Evolutionary conservation across 139 green algal species (phyloP).

Genomic region (Nannochloris sp.): DNA sequence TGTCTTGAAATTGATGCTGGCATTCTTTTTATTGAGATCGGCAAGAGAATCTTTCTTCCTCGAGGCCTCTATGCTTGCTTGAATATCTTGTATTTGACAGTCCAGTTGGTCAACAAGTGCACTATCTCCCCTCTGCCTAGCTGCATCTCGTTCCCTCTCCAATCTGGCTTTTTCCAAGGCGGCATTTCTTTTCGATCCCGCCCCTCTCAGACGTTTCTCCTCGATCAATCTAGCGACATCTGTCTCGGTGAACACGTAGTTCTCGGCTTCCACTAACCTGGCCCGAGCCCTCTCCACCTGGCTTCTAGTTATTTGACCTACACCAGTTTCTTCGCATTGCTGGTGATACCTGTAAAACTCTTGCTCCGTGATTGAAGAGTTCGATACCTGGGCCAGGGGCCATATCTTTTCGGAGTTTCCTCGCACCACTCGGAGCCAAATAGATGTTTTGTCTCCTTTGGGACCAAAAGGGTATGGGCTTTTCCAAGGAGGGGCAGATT

Average conservation of each 20-base stretch:
- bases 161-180: slow-evolving; percentile 38
- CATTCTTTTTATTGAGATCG: slow-evolving; percentile 38
- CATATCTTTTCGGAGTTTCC: slow-evolving; percentile 21
- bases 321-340: slow-evolving; percentile 11
- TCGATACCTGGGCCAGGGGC: slow-evolving; percentile 40
- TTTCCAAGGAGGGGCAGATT: slow-evolving; percentile 20
- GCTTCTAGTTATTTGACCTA: slow-evolving; percentile 14
- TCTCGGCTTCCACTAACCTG: slow-evolving; percentile 27
- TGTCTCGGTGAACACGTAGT: slow-evolving; percentile 41
- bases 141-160: slow-evolving; percentile 16
- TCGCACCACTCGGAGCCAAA: slow-evolving; percentile 33
- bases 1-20: slow-evolving; percentile 32
- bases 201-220: slow-evolving; percentile 29
- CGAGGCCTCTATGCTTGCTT: slow-evolving; percentile 7
- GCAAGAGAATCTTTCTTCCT: slow-evolving; percentile 18
- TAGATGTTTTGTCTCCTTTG: slow-evolving; percentile 13
- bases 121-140: slow-evolving; percentile 14
- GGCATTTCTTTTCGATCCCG: slow-evolving; percentile 14
- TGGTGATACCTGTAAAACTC: slow-evolving; percentile 31
- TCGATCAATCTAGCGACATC: slow-evolving; percentile 41
- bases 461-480: slow-evolving; percentile 22
- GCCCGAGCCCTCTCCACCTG: slow-evolving; percentile 6
- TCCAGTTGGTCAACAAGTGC: slow-evolving; percentile 22
- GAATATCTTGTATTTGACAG: slow-evolving; percentile 5
- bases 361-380: slow-evolving; percentile 28